Evolutionary conservation across 805 yeast species (phyloP), one percentile per base, ranked within the genome.

Genomic region (Candida saitoana): DNA sequence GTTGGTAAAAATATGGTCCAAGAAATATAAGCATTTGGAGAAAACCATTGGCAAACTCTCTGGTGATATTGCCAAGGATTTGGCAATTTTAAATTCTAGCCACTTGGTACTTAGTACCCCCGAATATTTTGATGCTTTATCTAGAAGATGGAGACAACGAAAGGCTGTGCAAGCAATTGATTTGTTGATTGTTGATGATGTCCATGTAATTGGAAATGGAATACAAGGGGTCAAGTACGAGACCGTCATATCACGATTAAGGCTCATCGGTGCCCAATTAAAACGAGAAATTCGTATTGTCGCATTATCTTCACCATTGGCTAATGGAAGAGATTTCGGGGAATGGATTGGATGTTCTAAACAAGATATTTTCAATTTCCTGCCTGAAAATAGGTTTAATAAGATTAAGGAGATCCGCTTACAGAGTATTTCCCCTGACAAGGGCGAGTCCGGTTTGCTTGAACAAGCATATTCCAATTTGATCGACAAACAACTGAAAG

Each of bases 81-180:
- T 82, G 44, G 67, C 70, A 39, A 50, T 79, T 3, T 51, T 89
- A 5, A 79, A 80, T 1, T 65, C 67, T 22, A 76, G 79, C 42
- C 91, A 89, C 56, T 59, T 91, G 40, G 62, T 87, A 14, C 60
- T 91, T 11, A 79, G 87, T 3, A 88, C 97, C 0, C 96, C 96
- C 0, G 70, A 65, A 17, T 91, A 87, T 47, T 85, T 88, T 68
- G 90, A 87, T 46, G 49, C 67, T 3, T 52, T 89, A 1, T 77
- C 95, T 0, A 76, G 91, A 46, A 71, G 89, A 36, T 90, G 98
- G 98, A 82, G 82, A 50, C 84, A 81, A 48, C 71, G 95, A 42
- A 79, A 77, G 49, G 79, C 79, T 2, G 68, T 91, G 4, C 87
- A 83, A 45, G 57, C 76, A 0, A 76, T 91, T 22, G 88, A 80